Conservation (phyloP, 2,329 filamentous ascomycete species). For the Alternaria viburni region DNA sequence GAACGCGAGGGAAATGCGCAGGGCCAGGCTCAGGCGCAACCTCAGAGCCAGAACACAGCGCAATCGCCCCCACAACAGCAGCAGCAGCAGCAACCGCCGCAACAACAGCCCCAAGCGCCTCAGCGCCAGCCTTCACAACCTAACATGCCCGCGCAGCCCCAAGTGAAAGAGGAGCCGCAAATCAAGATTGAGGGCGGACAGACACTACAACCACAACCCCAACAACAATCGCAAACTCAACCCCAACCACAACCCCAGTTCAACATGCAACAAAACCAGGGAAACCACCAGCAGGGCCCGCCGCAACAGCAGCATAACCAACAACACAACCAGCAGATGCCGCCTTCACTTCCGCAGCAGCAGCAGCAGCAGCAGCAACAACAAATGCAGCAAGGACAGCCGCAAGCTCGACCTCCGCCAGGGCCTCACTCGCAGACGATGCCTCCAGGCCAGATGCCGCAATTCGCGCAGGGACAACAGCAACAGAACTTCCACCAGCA, state of each 20-base stretch:
- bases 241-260: conserved; percentile 18
- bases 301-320: conserved; percentile 24
- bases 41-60: conserved; percentile 27
- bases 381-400: conserved; percentile 25
- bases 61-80: conserved; percentile 33
- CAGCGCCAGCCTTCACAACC: conserved; percentile 41
- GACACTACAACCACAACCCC: conserved; percentile 28
- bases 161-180: conserved; percentile 43
- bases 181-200: conserved; percentile 47
- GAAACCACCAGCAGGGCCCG: conserved; percentile 28
- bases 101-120: conserved; percentile 30
- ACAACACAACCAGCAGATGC: conserved; percentile 27
- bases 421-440: conserved; percentile 37
- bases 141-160: conserved; percentile 28
- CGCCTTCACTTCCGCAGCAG: conserved; percentile 25
- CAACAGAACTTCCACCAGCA: conserved; percentile 40
- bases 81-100: conserved; percentile 31
- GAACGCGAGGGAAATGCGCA: conserved; percentile 43
- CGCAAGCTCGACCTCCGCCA: conserved; percentile 35
- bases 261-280: conserved; percentile 31
- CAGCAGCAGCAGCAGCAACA: conserved; percentile 36
- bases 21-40: conserved; percentile 35
- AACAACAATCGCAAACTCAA: conserved; percentile 24
- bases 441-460: conserved; percentile 35
- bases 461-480: conserved; percentile 36